These are phyloP conservation scores for Royoungia palumana DNA, from an alignment of 768 basidiomycete genomes.

Conservation along the genomic window DNA sequence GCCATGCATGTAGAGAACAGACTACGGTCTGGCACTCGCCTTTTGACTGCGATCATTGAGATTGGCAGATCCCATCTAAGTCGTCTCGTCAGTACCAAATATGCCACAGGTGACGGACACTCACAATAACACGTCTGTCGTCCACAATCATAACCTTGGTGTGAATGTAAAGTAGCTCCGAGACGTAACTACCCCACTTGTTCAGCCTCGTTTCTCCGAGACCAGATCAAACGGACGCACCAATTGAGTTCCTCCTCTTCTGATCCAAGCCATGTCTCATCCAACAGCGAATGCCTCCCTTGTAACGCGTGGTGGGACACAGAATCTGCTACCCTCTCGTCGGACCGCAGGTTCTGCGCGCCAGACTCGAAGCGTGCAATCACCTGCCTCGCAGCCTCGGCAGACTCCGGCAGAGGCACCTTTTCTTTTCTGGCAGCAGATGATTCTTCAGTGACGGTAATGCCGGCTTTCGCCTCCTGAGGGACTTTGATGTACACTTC, in stretches of 20 bases:
- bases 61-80: slow-evolving; percentile 90
- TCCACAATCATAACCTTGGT: slow-evolving; percentile 94
- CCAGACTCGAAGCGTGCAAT: slow-evolving; percentile 70
- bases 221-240: slow-evolving; percentile 43
- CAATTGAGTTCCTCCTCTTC: slow-evolving; percentile 79
- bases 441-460: slow-evolving; percentile 52
- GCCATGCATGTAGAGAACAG: background rate
- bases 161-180: slow-evolving; percentile 82
- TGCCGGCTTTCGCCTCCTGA: slow-evolving; percentile 45
- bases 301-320: slow-evolving; percentile 78
- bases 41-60: slow-evolving; percentile 85
- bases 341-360: slow-evolving; percentile 50
- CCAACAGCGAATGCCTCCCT: slow-evolving; percentile 55
- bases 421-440: slow-evolving; percentile 52
- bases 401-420: slow-evolving; percentile 61
- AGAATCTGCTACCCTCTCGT: slow-evolving; percentile 66
- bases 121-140: slow-evolving; percentile 81
- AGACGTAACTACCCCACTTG: slow-evolving; percentile 56
- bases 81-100: slow-evolving; percentile 2
- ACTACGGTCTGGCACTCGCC: slow-evolving; percentile 31
- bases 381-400: slow-evolving; percentile 65
- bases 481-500: slow-evolving; percentile 60
- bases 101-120: slow-evolving; percentile 26
- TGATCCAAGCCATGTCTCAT: slow-evolving; percentile 84
- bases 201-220: slow-evolving; percentile 5